Base-by-base conservation (phyloP, 179 eudicot species). In the Gypsophila paniculata region DNA sequence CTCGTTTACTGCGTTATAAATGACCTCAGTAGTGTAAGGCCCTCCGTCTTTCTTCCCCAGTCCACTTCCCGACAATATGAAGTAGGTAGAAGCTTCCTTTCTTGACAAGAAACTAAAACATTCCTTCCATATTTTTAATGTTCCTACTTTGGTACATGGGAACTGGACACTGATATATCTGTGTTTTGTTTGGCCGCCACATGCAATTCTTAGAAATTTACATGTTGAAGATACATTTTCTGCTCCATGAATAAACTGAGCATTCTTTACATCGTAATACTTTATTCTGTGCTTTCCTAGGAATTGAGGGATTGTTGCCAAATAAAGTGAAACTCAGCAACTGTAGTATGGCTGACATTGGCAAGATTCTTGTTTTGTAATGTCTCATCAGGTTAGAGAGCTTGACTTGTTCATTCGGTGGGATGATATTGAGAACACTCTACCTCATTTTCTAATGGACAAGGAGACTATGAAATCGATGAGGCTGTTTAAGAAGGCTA, bases 361-460 rank as follows among this genome's bases (percentile, higher is more conserved):
- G 44, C 38, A 23, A 23, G n/a, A 17, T 54, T 58, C 62, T 49
- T 51, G 39, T 46, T 38, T 19, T 70, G 19, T 74, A 9, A 34
- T 74, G 61, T 63, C 73, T 75, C 39, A 68, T 79, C 89, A 95
- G 99, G 85, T 90, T 76, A 85, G 99, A 77, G 99, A 92, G 81
- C 86, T 95, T 75, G 91, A 95, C 84, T 78, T 86, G 36, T 80
- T 81, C 76, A 86, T 90, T 78, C 87, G 77, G 75, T 95, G 99
- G 99, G 88, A 92, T 81, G 96, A 93, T 48, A 87, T 95, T 68
- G 95, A 88, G 80, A 88, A 95, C 74, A 85, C 85, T 54, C 82
- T 79, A 46, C 71, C 86, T 76, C 84, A 79, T 44, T 74, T 82
- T n/a, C 75, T 78, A 73, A 74, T 85, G 82, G 93, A 89, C 70